These are phyloP conservation scores for Adansonia grandidieri DNA, from an alignment of 441 rosid species.

Conservation along the genomic window DNA sequence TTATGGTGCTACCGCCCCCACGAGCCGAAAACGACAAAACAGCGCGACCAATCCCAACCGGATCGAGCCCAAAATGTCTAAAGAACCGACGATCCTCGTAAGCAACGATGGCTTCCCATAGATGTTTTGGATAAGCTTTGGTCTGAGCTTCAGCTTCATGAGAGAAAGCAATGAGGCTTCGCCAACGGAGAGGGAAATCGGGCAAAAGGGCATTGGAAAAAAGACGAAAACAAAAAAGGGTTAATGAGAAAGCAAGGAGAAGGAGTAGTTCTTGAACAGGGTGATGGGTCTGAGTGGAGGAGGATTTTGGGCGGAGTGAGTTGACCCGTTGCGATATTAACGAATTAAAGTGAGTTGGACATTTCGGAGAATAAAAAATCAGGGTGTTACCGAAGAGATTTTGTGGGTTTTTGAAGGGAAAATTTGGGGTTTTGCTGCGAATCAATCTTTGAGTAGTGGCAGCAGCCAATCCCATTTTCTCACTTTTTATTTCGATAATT, in stretches of 20 bases:
- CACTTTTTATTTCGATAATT: not conserved
- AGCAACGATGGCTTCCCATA: constrained; percentile 40
- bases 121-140: constrained; percentile 31
- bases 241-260: constrained; percentile 22
- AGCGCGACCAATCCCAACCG: constrained; percentile 38
- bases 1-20: constrained; percentile 43
- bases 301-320: constrained; percentile 14
- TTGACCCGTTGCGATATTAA: constrained; percentile 7
- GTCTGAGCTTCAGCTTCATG: constrained; percentile 31
- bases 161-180: constrained; percentile 30
- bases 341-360: not conserved
- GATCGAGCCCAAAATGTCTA: constrained; percentile 39
- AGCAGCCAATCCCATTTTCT: constrained; percentile 13
- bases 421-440: not conserved
- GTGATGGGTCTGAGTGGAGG: constrained; percentile 15
- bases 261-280: constrained; percentile 20
- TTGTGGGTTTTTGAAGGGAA: not conserved
- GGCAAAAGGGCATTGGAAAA: constrained; percentile 30
- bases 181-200: constrained; percentile 36
- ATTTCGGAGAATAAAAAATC: not conserved
- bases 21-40: constrained; percentile 35
- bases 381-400: constrained; percentile 1
- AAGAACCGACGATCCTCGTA: constrained; percentile 41
- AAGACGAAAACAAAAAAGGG: constrained; percentile 22
- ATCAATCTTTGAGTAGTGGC: not conserved